Percentiles rank a stretch among this genome's conserved stretches.
These are phyloP conservation scores for Davidsoniella australis DNA, from an alignment of 2,329 filamentous ascomycete genomes.

Conservation along the genomic window DNA sequence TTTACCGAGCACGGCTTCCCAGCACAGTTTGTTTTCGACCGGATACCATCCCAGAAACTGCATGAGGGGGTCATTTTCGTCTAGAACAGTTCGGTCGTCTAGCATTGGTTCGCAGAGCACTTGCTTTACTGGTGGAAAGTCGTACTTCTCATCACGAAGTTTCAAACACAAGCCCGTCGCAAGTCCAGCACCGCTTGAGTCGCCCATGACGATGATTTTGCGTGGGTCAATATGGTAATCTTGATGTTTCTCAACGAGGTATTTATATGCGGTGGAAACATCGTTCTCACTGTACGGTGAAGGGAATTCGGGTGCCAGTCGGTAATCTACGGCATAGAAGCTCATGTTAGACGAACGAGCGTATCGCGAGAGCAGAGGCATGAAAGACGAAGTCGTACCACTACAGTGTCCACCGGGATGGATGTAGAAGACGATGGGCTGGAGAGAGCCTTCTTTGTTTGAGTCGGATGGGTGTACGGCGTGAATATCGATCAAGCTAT, in stretches of 20 bases:
- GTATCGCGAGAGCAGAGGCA: conserved; percentile 16
- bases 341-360: conserved; percentile 19
- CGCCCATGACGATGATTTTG: conserved; percentile 15
- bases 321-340: conserved; percentile 25
- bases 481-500: conserved; percentile 12
- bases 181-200: conserved; percentile 15
- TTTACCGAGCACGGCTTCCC: conserved; percentile 15
- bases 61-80: not conserved
- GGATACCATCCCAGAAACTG: conserved; percentile 13
- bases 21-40: conserved; percentile 15
- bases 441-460: not conserved
- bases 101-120: conserved; percentile 21
- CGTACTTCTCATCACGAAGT: conserved; percentile 17
- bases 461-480: not conserved
- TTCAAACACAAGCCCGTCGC: conserved; percentile 22
- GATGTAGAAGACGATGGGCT: conserved; percentile 21
- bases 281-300: conserved; percentile 23
- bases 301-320: conserved; percentile 26
- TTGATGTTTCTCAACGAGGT: conserved; percentile 16
- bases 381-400: conserved; percentile 18
- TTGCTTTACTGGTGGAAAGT: conserved; percentile 18
- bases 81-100: conserved; percentile 17
- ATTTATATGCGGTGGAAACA: conserved; percentile 18
- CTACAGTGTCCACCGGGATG: conserved; percentile 27
- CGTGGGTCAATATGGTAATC: conserved; percentile 14